Evolutionary conservation across 164 flowering plant species (phyloP).

Genomic region (Macadamia tetraphylla): DNA sequence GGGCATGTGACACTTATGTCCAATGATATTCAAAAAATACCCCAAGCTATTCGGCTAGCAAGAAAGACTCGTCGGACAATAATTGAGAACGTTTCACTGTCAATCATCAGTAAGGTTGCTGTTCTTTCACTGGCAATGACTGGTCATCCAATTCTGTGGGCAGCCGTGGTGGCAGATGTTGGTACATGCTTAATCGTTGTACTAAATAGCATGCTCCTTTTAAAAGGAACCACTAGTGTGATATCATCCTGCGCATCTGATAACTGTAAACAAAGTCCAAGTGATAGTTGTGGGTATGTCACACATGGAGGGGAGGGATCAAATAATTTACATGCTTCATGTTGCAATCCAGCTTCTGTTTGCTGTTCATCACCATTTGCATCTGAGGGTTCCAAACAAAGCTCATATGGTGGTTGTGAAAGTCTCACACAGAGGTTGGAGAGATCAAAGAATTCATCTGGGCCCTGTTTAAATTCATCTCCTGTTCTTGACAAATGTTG

Average conservation of each 20-base stretch:
- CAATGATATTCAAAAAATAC: constrained; percentile 70
- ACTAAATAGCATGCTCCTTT: constrained; percentile 77
- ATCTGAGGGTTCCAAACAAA: too few relatives aligned
- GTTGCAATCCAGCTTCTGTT: constrained; percentile 1
- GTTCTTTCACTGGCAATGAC: constrained; percentile 61
- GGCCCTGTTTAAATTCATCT: not conserved
- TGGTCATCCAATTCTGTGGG: constrained; percentile 91
- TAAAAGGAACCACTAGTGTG: constrained; percentile 25
- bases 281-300: not conserved
- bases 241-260: constrained; percentile 1
- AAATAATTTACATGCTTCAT: not conserved
- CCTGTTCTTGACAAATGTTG: constrained; percentile 5
- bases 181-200: constrained; percentile 88
- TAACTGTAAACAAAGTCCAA: not conserved
- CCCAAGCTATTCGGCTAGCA: constrained; percentile 53
- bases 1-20: constrained; percentile 85
- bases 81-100: constrained; percentile 49
- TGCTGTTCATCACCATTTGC: not conserved
- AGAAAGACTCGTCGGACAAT: constrained; percentile 46
- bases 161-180: constrained; percentile 81
- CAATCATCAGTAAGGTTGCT: constrained; percentile 57
- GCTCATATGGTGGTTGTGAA: too few relatives aligned
- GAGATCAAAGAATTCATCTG: too few relatives aligned
- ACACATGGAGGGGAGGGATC: not conserved
- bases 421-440: too few relatives aligned